Percentiles rank a stretch among this genome's conserved stretches.
Conservation (phyloP, 1,284 basidiomycete species). For the Rhodotorula sp. region DNA sequence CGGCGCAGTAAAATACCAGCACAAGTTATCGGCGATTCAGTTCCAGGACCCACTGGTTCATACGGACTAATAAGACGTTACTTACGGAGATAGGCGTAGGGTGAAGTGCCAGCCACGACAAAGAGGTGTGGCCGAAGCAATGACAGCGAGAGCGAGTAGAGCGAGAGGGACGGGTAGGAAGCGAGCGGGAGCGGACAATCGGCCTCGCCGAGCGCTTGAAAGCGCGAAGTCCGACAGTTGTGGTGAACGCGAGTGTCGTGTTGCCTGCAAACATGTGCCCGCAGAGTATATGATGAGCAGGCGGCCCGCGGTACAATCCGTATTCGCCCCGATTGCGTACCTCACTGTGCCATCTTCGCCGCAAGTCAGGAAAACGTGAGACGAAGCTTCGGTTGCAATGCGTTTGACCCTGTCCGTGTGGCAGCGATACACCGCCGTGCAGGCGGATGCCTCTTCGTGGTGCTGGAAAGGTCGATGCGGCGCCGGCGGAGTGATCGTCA, state of each 20-base stretch:
- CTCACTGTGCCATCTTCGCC: constrained; percentile 63
- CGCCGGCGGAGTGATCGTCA: constrained; percentile 55
- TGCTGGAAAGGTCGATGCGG: constrained; percentile 64
- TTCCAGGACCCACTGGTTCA: neutral
- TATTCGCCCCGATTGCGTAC: neutral
- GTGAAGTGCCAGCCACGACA: constrained; percentile 52
- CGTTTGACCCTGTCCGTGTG: constrained; percentile 59
- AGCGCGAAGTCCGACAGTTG: constrained; percentile 53
- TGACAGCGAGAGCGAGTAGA: constrained; percentile 54
- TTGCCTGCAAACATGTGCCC: constrained; percentile 55
- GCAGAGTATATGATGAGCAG: neutral
- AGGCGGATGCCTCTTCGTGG: constrained; percentile 27
- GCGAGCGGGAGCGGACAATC: constrained; percentile 65
- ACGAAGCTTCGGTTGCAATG: constrained; percentile 74
- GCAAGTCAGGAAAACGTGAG: constrained; percentile 79
- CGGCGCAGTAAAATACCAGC: too few relatives aligned
- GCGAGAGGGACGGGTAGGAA: constrained; percentile 46
- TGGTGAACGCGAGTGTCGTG: constrained; percentile 78
- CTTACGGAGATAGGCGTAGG: constrained; percentile 70
- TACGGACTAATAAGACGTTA: neutral
- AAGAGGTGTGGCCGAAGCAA: constrained; percentile 55
- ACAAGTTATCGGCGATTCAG: too few relatives aligned
- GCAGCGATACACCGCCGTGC: constrained; percentile 45
- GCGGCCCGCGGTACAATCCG: neutral
- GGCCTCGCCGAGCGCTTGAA: constrained; percentile 1